These are phyloP conservation scores for Hydrangea macrophylla DNA, from an alignment of 148 eudicot species.

Conservation along the genomic window DNA sequence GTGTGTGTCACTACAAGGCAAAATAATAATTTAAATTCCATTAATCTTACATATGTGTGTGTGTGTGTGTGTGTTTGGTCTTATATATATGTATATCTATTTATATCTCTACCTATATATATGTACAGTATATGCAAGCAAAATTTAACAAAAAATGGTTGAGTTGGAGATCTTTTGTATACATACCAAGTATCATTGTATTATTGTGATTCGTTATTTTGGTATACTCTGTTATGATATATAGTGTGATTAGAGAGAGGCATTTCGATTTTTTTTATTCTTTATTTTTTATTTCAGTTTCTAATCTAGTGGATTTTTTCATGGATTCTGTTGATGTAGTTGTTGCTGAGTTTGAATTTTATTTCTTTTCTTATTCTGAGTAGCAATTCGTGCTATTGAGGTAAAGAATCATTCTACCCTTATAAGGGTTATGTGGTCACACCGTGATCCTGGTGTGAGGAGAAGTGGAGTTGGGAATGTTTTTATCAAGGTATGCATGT, in stretches of 20 bases:
- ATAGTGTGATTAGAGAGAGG: too few species aligned
- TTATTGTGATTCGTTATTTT: background rate
- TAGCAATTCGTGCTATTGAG: slow-evolving; percentile 66
- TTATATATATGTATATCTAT: too few species aligned
- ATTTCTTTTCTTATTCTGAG: slow-evolving; percentile 7
- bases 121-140: background rate
- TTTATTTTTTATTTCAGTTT: background rate
- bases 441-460: too few species aligned
- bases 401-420: too few species aligned
- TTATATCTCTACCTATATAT: too few species aligned
- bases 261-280: background rate
- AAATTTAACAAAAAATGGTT: background rate
- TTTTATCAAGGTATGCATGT: too few species aligned
- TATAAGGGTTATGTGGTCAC: too few species aligned
- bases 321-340: background rate
- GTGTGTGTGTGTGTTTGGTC: too few species aligned
- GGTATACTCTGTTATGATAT: too few species aligned
- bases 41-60: background rate
- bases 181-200: background rate
- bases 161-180: background rate
- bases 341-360: too few species aligned
- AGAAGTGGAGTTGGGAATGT: too few species aligned
- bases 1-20: background rate
- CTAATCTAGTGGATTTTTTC: background rate
- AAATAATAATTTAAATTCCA: background rate